phyloP scores from a whole-genome alignment of 257 asterid species.

The Nicotiana paniculata region DNA sequence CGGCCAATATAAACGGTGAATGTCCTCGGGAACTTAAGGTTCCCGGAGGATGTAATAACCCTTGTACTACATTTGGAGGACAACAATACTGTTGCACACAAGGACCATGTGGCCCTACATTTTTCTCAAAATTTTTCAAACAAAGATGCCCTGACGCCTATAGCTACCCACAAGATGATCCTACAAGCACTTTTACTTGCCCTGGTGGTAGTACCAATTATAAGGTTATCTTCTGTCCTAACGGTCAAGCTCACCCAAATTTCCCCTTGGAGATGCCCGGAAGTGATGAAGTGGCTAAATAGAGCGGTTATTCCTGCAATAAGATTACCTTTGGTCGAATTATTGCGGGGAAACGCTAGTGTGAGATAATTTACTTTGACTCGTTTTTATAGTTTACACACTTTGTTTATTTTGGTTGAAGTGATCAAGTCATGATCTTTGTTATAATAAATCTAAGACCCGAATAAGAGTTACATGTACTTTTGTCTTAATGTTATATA shows the following conservation, averaged over 20 bases:
- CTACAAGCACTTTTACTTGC: slow-evolving; percentile 45
- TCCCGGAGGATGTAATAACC: slow-evolving; percentile 75
- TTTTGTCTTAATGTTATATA: background rate
- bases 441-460: background rate
- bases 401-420: background rate
- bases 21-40: slow-evolving; percentile 46
- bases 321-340: no score
- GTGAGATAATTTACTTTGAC: no score
- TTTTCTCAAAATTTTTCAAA: slow-evolving; percentile 48
- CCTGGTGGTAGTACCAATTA: slow-evolving; percentile 34
- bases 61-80: slow-evolving; percentile 61
- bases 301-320: no score
- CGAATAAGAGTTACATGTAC: background rate
- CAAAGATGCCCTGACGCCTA: slow-evolving; percentile 51
- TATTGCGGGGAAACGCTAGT: no score
- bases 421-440: background rate
- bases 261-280: background rate
- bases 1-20: slow-evolving; percentile 43
- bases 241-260: background rate
- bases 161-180: slow-evolving; percentile 48
- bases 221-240: slow-evolving; percentile 51
- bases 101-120: slow-evolving; percentile 56
- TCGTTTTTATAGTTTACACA: background rate
- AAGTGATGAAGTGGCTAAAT: background rate
- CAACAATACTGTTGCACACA: slow-evolving; percentile 60